phyloP scores from a whole-genome alignment of 2,329 filamentous ascomycete species.

The Onygenales sp. region DNA sequence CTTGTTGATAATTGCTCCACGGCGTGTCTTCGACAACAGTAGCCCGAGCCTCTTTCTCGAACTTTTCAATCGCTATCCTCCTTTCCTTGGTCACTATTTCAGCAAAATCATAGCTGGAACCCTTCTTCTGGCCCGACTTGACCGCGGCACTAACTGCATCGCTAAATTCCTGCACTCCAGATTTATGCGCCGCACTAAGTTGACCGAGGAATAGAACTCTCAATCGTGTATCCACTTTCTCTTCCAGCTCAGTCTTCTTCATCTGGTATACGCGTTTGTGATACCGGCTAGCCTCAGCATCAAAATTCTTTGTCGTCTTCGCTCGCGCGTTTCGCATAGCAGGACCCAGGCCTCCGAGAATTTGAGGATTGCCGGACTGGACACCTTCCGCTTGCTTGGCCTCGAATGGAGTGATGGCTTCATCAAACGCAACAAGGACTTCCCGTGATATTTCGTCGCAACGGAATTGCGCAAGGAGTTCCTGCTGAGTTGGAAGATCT shows the following conservation, averaged over 20 bases:
- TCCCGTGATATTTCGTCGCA: slow-evolving; percentile 95
- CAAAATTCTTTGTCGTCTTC: slow-evolving; percentile 73
- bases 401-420: slow-evolving; percentile 72
- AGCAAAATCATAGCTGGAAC: slow-evolving; percentile 84
- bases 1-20: slow-evolving; percentile 82
- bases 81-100: slow-evolving; percentile 84
- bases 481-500: slow-evolving; percentile 92
- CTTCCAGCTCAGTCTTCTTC: slow-evolving; percentile 75
- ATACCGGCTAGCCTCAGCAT: slow-evolving; percentile 82
- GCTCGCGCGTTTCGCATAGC: slow-evolving; percentile 63
- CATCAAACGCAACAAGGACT: slow-evolving; percentile 75
- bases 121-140: slow-evolving; percentile 87
- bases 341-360: slow-evolving; percentile 65
- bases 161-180: slow-evolving; percentile 72
- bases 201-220: slow-evolving; percentile 87
- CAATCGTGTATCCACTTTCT: slow-evolving; percentile 77
- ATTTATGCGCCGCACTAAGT: slow-evolving; percentile 78
- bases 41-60: slow-evolving; percentile 64
- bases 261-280: slow-evolving; percentile 90
- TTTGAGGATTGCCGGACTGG: slow-evolving; percentile 60
- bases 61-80: slow-evolving; percentile 61
- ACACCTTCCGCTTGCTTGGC: slow-evolving; percentile 69
- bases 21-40: slow-evolving; percentile 67
- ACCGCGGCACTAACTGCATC: slow-evolving; percentile 80
- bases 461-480: slow-evolving; percentile 90